These are phyloP conservation scores for Penicillium arizonense DNA, from an alignment of 495 filamentous ascomycete genomes.

Conservation along the genomic window DNA sequence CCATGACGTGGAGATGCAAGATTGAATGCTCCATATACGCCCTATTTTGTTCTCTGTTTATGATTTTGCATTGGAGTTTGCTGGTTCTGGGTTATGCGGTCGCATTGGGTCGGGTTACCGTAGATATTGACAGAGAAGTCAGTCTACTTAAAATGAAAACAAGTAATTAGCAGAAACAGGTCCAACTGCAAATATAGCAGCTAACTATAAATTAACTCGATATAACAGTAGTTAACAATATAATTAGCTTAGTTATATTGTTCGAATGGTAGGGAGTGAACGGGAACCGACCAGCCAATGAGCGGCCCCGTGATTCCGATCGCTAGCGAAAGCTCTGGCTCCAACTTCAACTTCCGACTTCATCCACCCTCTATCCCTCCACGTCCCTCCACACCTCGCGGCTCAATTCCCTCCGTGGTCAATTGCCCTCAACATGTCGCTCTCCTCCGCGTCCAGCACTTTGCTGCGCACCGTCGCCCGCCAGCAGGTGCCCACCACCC, in stretches of 20 bases:
- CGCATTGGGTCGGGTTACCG: constrained; percentile 14
- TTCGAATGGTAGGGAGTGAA: constrained; percentile 10
- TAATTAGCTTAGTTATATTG: neutral
- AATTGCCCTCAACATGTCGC: constrained; percentile 45
- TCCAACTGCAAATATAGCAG: neutral
- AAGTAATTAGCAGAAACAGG: neutral
- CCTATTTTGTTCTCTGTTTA: constrained; percentile 5
- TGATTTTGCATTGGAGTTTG: constrained; percentile 29
- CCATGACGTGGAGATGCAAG: constrained; percentile 59
- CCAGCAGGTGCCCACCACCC: constrained; percentile 44
- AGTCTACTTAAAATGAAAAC: constrained; percentile 3
- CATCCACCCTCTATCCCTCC: constrained; percentile 34
- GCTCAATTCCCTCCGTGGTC: constrained; percentile 39
- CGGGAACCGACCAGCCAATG: constrained; percentile 39
- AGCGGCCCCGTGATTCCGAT: constrained; percentile 46
- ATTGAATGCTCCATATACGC: constrained; percentile 28
- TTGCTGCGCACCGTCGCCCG: constrained; percentile 52
- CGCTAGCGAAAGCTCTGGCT: constrained; percentile 48
- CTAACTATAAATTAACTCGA: neutral
- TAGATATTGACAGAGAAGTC: neutral
- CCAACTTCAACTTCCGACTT: constrained; percentile 43
- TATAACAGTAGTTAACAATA: neutral
- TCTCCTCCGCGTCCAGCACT: constrained; percentile 47
- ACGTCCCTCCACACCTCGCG: constrained; percentile 20
- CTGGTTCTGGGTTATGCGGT: constrained; percentile 11